phyloP scores from a whole-genome alignment of 1,284 basidiomycete species.

The Melampsora americana region DNA sequence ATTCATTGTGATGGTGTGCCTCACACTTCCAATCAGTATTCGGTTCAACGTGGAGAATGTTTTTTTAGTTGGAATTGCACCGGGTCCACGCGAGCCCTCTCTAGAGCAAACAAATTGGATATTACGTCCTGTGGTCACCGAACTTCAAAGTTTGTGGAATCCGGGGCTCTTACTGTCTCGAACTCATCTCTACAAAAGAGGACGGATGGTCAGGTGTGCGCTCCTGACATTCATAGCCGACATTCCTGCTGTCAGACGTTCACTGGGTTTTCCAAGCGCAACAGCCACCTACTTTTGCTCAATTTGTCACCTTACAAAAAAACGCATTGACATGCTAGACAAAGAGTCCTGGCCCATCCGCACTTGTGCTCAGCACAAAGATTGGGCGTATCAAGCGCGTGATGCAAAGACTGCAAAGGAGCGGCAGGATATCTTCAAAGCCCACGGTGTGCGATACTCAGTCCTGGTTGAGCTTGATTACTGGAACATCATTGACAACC shows the following conservation, averaged over 20 bases:
- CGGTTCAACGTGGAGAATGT: conserved; percentile 55
- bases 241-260: too few species aligned
- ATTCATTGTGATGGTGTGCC: conserved; percentile 16
- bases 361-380: neutral
- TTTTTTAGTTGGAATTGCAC: conserved; percentile 55
- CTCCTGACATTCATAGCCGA: too few species aligned
- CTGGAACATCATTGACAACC: conserved; percentile 30
- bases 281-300: conserved; percentile 17
- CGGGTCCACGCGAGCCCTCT: conserved; percentile 47
- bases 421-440: neutral
- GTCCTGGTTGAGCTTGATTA: conserved; percentile 28
- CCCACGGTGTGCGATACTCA: conserved; percentile 24
- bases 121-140: too few species aligned
- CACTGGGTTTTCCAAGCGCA: conserved; percentile 34
- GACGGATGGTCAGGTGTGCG: too few species aligned
- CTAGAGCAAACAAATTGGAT: conserved; percentile 50
- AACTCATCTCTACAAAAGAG: too few species aligned
- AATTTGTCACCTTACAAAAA: conserved; percentile 24
- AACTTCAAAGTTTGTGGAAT: too few species aligned
- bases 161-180: too few species aligned
- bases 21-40: conserved; percentile 49
- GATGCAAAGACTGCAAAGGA: conserved; percentile 6
- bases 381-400: conserved; percentile 20
- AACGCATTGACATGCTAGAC: too few species aligned
- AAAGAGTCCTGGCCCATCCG: too few species aligned